These are phyloP conservation scores for Cutaneotrichosporon sp. DNA, from an alignment of 1,284 basidiomycete species.

Conservation along the genomic window DNA sequence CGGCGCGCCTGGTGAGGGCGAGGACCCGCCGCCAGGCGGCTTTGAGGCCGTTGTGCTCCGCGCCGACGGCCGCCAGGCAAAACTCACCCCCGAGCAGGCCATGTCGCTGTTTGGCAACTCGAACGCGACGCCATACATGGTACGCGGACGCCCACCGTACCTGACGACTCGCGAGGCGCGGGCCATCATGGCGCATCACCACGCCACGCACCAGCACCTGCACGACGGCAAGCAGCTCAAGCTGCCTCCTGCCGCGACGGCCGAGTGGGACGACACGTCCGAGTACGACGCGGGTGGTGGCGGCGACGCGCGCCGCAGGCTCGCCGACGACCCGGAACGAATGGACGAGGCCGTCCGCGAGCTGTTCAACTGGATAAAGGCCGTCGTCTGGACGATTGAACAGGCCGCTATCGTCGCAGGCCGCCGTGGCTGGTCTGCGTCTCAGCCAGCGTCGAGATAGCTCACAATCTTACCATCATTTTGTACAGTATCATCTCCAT, in stretches of 20 bases:
- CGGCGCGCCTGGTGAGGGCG: slow-evolving; percentile 10
- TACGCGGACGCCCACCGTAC: not conserved
- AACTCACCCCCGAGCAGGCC: slow-evolving; percentile 2
- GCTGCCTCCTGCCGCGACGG: not conserved
- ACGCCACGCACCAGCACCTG: not conserved
- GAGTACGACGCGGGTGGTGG: not conserved
- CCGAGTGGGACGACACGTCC: not conserved
- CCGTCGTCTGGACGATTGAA: slow-evolving; percentile 48
- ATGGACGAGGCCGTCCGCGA: slow-evolving; percentile 45
- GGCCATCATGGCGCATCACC: not conserved
- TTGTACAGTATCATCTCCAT: too few relatives aligned
- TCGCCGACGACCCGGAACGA: slow-evolving; percentile 39
- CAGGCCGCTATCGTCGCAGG: slow-evolving; percentile 46
- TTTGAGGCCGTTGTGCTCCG: not conserved
- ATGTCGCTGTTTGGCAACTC: not conserved
- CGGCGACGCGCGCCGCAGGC: slow-evolving; percentile 11
- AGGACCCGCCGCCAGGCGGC: slow-evolving; percentile 12
- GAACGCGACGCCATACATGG: not conserved
- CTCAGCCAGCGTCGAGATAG: not conserved
- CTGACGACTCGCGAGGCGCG: not conserved
- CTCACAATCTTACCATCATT: too few relatives aligned
- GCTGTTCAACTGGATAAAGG: slow-evolving; percentile 49
- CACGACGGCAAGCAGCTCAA: not conserved
- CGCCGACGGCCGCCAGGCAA: not conserved
- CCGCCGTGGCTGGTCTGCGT: slow-evolving; percentile 20